These are phyloP conservation scores for Phytophthora pluvialis DNA, from an alignment of 352 stramenopile species.

Conservation along the genomic window DNA sequence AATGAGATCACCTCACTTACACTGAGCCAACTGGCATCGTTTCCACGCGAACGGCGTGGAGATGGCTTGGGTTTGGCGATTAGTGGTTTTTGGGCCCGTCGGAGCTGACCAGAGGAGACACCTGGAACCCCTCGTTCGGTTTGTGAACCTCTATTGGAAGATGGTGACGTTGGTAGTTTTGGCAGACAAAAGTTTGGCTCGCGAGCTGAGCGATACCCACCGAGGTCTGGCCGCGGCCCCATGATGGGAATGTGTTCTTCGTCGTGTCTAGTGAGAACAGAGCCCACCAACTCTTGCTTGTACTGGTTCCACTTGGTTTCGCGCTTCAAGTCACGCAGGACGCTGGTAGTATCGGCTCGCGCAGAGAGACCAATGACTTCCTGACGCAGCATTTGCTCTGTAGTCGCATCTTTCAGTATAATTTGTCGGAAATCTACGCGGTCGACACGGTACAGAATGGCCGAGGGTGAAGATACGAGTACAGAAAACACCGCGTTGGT, in stretches of 20 bases:
- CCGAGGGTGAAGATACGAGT: constrained; percentile 64
- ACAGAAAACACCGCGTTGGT: constrained; percentile 58
- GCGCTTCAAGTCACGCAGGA: constrained; percentile 51
- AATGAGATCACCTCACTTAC: constrained; percentile 25
- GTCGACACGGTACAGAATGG: constrained; percentile 69
- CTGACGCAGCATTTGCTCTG: constrained; percentile 51
- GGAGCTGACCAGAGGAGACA: constrained; percentile 26
- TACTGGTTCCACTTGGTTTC: constrained; percentile 62
- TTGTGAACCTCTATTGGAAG: constrained; percentile 14
- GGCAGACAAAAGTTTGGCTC: constrained; percentile 31
- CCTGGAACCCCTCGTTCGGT: constrained; percentile 27
- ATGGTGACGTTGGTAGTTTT: constrained; percentile 21
- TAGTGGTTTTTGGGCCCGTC: constrained; percentile 33
- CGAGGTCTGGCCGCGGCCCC: constrained; percentile 41
- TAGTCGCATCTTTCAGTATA: constrained; percentile 58
- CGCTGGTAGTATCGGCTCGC: constrained; percentile 47
- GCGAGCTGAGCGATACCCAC: constrained; percentile 25
- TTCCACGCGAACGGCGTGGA: constrained; percentile 23
- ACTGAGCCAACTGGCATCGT: constrained; percentile 40
- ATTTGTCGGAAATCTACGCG: constrained; percentile 74
- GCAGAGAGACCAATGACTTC: constrained; percentile 48
- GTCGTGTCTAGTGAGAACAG: constrained; percentile 45
- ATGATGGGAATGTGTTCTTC: constrained; percentile 47
- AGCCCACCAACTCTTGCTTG: constrained; percentile 49
- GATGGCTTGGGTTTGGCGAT: constrained; percentile 24